phyloP scores from a whole-genome alignment of 768 basidiomycete genomes.

The Lactifluus hygrophoroides region DNA sequence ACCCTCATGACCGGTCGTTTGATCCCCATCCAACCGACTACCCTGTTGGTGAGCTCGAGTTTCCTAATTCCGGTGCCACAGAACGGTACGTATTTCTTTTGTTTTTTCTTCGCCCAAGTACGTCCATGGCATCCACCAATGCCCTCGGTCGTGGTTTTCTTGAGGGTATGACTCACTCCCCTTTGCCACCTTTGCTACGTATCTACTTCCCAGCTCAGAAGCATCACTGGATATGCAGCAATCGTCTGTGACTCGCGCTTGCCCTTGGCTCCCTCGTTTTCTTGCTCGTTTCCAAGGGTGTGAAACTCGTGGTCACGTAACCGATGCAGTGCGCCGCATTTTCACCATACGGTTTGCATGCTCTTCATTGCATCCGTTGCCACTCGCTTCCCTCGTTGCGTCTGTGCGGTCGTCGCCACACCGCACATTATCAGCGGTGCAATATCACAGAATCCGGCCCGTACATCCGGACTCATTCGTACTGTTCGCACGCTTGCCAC shows the following conservation, averaged over 20 bases:
- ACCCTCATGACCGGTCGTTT: constrained; percentile 55
- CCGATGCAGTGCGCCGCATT: background rate
- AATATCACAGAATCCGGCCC: background rate
- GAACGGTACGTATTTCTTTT: constrained; percentile 46
- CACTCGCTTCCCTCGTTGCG: constrained; percentile 5
- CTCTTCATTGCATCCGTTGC: background rate
- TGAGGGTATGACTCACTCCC: background rate
- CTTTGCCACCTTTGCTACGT: background rate
- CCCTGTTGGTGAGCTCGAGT: constrained; percentile 68
- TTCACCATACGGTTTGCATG: background rate
- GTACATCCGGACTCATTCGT: background rate
- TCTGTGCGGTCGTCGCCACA: background rate
- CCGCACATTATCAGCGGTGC: background rate
- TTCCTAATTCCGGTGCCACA: constrained; percentile 59
- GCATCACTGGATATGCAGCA: background rate
- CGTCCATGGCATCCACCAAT: constrained; percentile 15
- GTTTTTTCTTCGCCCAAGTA: background rate
- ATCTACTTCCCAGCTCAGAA: background rate
- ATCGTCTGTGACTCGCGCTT: background rate
- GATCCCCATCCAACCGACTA: constrained; percentile 48
- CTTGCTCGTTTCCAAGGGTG: background rate
- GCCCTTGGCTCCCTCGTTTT: background rate
- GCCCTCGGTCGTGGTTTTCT: background rate
- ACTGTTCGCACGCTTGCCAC: background rate
- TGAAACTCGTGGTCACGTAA: background rate